Evolutionary conservation across 441 rosid species (phyloP).

Genomic region (Syzygium malaccense): DNA sequence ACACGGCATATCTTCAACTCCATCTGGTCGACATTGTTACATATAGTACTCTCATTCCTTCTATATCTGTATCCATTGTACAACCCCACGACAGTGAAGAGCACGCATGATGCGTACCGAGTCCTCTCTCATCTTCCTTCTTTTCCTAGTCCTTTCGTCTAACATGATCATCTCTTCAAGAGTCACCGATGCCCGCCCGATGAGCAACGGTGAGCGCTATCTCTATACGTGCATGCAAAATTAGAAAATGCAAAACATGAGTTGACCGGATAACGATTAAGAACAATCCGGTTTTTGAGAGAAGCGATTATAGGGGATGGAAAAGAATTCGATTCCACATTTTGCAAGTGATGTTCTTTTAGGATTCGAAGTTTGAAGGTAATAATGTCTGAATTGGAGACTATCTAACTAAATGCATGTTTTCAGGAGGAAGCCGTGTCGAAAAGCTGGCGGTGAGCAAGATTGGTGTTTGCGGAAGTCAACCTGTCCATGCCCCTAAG

Average conservation of each 20-base stretch:
- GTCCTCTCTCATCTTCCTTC: neutral
- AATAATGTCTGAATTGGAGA: neutral
- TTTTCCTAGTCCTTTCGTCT: neutral
- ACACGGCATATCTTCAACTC: neutral
- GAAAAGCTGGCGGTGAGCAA: neutral
- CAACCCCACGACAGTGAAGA: neutral
- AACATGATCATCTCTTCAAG: neutral
- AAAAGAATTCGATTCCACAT: neutral
- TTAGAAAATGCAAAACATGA: neutral
- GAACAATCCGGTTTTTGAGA: neutral
- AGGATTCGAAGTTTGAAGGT: neutral
- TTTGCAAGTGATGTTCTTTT: neutral
- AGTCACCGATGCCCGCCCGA: rapidly evolving
- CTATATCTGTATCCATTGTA: neutral
- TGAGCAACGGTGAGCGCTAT: neutral
- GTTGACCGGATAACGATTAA: neutral
- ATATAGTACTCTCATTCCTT: neutral
- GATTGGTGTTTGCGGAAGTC: neutral
- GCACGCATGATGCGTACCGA: neutral
- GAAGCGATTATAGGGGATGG: neutral
- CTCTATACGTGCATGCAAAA: neutral
- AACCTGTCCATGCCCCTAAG: too few relatives aligned
- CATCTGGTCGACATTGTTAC: neutral
- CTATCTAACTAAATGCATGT: neutral
- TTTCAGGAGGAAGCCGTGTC: neutral